phyloP scores from a whole-genome alignment of 2,329 filamentous ascomycete species.

The Paracamarosporium sp. region DNA sequence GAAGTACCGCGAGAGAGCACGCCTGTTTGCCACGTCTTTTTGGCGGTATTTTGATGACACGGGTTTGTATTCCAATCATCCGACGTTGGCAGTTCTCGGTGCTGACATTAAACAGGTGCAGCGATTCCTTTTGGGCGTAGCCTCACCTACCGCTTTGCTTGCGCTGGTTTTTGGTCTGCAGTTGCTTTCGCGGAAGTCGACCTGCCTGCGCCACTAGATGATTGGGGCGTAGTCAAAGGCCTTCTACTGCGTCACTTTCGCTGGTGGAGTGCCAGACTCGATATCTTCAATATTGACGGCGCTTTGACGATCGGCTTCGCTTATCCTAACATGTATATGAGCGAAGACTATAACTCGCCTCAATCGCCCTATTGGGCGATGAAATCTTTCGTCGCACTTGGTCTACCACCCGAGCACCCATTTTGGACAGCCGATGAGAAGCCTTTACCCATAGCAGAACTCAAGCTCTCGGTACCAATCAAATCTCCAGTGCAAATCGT shows the following conservation, averaged over 20 bases:
- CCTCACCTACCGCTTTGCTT: constrained; percentile 60
- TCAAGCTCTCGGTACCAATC: constrained; percentile 11
- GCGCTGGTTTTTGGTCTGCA: constrained; percentile 58
- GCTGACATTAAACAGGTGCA: constrained; percentile 45
- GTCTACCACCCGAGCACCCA: constrained; percentile 40
- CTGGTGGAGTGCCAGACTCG: constrained; percentile 54
- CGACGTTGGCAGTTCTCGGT: too few species aligned
- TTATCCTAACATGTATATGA: constrained; percentile 61
- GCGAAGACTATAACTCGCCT: constrained; percentile 64
- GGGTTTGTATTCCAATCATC: constrained; percentile 49
- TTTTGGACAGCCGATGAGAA: constrained; percentile 58
- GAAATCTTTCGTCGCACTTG: constrained; percentile 57
- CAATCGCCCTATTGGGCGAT: constrained; percentile 64
- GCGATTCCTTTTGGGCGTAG: constrained; percentile 61
- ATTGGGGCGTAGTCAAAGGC: constrained; percentile 54
- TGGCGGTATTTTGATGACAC: constrained; percentile 58
- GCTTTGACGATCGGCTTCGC: constrained; percentile 58
- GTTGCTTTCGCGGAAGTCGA: constrained; percentile 52
- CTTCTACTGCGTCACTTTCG: constrained; percentile 58
- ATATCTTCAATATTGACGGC: constrained; percentile 58
- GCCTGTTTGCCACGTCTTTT: constrained; percentile 50
- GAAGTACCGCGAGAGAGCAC: constrained; percentile 49
- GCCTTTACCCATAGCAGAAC: constrained; percentile 25
- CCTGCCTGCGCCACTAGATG: constrained; percentile 46
- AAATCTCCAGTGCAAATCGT: constrained; percentile 54